Evolutionary conservation across 2,329 filamentous ascomycete genomes (phyloP).

Genomic region (Colletotrichum sp.): DNA sequence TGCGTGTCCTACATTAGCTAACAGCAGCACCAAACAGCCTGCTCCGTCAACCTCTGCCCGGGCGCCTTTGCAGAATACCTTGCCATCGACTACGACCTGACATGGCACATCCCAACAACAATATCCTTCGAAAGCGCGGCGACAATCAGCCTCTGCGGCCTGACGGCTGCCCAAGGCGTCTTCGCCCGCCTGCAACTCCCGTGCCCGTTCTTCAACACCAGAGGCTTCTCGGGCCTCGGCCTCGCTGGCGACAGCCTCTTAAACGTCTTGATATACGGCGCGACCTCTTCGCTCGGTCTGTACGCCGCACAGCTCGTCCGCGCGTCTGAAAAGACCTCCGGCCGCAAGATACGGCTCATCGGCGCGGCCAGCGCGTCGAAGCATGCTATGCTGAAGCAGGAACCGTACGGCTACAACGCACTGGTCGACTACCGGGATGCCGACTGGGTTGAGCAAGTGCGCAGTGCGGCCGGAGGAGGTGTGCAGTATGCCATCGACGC

Average conservation of each 20-base stretch:
- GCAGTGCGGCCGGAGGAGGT: constrained; percentile 26
- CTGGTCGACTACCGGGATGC: constrained; percentile 43
- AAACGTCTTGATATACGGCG: constrained; percentile 35
- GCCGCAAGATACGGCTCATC: constrained; percentile 27
- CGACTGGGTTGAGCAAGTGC: constrained; percentile 36
- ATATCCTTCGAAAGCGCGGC: constrained; percentile 42
- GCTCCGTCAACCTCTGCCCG: constrained; percentile 43
- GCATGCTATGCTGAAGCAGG: constrained; percentile 28
- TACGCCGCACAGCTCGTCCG: constrained; percentile 36
- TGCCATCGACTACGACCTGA: constrained; percentile 35
- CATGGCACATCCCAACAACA: constrained; percentile 38
- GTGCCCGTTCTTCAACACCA: constrained; percentile 31
- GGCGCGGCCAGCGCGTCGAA: constrained; percentile 32
- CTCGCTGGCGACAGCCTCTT: neutral
- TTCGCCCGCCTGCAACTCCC: constrained; percentile 40
- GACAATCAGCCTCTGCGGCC: constrained; percentile 42
- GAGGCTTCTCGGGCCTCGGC: neutral
- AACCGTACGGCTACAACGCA: constrained; percentile 40
- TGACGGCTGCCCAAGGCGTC: constrained; percentile 48
- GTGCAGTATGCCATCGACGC: constrained; percentile 42
- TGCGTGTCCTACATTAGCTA: neutral
- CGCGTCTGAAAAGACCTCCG: neutral
- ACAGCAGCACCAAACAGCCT: constrained; percentile 27
- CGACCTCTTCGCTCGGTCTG: constrained; percentile 37
- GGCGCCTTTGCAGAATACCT: constrained; percentile 52